Evolutionary conservation across 768 basidiomycete genomes (phyloP).

Genomic region (Lentinula detonsa): DNA sequence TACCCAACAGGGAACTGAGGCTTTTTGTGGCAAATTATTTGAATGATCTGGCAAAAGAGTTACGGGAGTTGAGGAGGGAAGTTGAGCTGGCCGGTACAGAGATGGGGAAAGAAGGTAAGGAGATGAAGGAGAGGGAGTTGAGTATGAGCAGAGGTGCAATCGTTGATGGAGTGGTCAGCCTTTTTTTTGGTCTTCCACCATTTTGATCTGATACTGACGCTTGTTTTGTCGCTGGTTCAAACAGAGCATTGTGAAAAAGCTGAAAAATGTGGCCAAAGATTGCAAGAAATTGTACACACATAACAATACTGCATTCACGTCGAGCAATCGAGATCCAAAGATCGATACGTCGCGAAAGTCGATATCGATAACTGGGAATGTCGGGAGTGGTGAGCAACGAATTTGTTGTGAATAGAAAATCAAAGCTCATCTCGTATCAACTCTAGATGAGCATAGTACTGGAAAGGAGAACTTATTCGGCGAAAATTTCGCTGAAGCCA

Average conservation of each 20-base stretch:
- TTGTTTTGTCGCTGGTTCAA: neutral
- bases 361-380: neutral
- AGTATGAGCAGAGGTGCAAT: slow-evolving; percentile 15
- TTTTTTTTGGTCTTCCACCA: neutral
- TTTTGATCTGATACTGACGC: neutral
- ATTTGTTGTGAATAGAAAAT: neutral
- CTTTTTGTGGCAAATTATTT: slow-evolving; percentile 72
- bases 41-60: slow-evolving; percentile 68
- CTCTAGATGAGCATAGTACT: slow-evolving; percentile 22
- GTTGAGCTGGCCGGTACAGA: neutral
- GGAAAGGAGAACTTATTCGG: slow-evolving; percentile 43
- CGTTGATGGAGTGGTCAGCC: slow-evolving; percentile 65
- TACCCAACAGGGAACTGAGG: slow-evolving; percentile 74
- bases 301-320: slow-evolving; percentile 16
- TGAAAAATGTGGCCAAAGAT: slow-evolving; percentile 80
- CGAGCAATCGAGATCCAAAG: slow-evolving; percentile 23
- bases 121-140: neutral
- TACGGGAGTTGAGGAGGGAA: slow-evolving; percentile 36
- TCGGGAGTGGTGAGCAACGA: neutral
- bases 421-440: slow-evolving; percentile 3
- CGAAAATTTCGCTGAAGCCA: slow-evolving; percentile 61
- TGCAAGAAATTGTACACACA: slow-evolving; percentile 61
- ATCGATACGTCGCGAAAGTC: slow-evolving; percentile 8
- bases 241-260: slow-evolving; percentile 73
- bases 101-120: neutral